phyloP scores from a whole-genome alignment of 2,329 filamentous ascomycete species.

The Mariannaea sp. region DNA sequence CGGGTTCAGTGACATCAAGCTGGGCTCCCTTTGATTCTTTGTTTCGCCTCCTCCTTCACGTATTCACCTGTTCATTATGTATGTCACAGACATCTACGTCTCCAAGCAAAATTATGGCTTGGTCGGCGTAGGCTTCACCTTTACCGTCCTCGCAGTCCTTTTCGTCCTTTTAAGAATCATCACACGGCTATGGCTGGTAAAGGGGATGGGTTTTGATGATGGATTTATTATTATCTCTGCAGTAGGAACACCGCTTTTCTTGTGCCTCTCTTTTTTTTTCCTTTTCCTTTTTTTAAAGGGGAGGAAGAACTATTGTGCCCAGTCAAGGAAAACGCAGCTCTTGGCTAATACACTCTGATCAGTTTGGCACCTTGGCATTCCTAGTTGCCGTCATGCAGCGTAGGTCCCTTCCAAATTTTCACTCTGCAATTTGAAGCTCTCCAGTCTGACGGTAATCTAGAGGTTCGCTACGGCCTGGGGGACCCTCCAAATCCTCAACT shows the following conservation, averaged over 20 bases:
- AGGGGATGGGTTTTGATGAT: constrained; percentile 8
- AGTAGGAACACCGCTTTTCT: neutral
- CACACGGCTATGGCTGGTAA: constrained; percentile 3
- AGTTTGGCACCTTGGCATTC: constrained; percentile 29
- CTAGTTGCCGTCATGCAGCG: constrained; percentile 25
- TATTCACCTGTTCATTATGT: neutral
- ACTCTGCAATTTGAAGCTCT: neutral
- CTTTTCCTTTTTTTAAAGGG: no score
- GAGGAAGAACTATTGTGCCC: no score
- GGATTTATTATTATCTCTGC: constrained; percentile 1
- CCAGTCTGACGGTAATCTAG: constrained; percentile 8
- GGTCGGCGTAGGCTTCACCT: constrained; percentile 1
- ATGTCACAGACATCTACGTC: constrained; percentile 2
- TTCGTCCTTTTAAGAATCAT: constrained; percentile 4
- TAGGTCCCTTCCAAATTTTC: constrained; percentile 9
- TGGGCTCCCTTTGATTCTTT: neutral
- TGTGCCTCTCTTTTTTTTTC: no score
- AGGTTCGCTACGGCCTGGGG: constrained; percentile 35
- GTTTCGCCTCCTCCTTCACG: neutral
- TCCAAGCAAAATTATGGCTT: constrained; percentile 5
- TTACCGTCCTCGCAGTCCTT: constrained; percentile 1
- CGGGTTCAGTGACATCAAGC: neutral
- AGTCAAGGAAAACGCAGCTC: no score
- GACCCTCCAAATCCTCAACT: constrained; percentile 15
- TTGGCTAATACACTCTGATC: neutral